Evolutionary conservation across 2,329 filamentous ascomycete genomes (phyloP).

Genomic region (Monosporascus sp.): DNA sequence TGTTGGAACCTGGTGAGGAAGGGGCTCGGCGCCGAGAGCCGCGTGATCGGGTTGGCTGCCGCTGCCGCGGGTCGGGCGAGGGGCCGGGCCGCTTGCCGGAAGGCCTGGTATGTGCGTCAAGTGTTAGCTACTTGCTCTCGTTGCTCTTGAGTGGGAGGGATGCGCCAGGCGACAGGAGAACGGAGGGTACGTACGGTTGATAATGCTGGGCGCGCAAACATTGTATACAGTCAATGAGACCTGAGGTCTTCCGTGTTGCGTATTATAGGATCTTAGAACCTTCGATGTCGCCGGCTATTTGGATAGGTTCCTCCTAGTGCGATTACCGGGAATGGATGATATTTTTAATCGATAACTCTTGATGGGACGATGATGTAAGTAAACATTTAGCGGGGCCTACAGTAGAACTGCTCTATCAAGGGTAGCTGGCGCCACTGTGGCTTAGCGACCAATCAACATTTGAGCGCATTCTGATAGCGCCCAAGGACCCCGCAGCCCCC

Average conservation of each 20-base stretch:
- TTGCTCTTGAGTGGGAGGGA: neutral
- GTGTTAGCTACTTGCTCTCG: neutral
- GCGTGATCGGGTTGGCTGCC: neutral
- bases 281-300: no score
- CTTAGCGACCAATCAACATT: neutral
- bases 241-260: no score
- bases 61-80: conserved; percentile 15
- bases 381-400: neutral
- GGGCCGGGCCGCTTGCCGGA: conserved; percentile 40
- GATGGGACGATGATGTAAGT: neutral
- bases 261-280: no score
- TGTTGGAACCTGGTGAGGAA: conserved; percentile 36
- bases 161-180: neutral
- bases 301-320: no score
- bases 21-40: conserved; percentile 15
- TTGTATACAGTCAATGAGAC: neutral
- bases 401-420: no score
- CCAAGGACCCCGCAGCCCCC: neutral
- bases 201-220: neutral
- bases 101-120: conserved; percentile 28
- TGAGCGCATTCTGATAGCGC: neutral
- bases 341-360: neutral
- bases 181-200: neutral
- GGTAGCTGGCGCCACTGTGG: neutral
- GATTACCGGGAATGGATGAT: neutral